Evolutionary conservation across 805 yeast species (phyloP), one percentile per base, ranked within the genome.

Genomic region (Wickerhamiella siamensis): DNA sequence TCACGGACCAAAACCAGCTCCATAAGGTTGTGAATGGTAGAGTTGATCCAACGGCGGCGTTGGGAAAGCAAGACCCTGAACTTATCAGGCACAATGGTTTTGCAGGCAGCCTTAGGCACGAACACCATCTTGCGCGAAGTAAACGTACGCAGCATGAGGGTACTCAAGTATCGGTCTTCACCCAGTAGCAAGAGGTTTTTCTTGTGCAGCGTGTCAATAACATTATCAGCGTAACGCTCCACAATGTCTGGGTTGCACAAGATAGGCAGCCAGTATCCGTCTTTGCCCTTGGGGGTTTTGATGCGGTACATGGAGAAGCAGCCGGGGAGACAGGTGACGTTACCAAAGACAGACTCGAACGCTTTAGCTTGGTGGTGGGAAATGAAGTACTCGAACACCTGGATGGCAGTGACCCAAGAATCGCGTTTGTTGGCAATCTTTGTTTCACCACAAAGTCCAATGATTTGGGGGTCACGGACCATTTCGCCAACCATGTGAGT

Each of bases 381-480:
- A 48, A 86, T 82, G 61, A 78, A 86, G 59, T 86, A 86, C 55
- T 86, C 95, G 59, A 86, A 86, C 21, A 86, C 95, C 64, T 86
- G 96, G 55, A 86, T 86, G 31, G 83, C 80, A 1, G 95, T 83
- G 14, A 84, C 94, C 94, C 95, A 86, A 12, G 86, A 73, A 45
- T 73, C 77, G 2, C 70, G 58, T 58, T 86, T 86, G 60, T 86
- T 86, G 4, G 93, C 74, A 52, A 86, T 86, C 59, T 83, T 84
- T 0, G 96, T 86, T 58, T 86, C 96, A 39, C 96, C 96, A 68
- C 96, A 86, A 35, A 86, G 65, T 2, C 95, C 96, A 94, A 86
- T 86, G 43, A 86, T 69, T 47, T 66, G 67, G 0, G 94, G 94
- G 56, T 86, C 88, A 52, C 74, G 79, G 18, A 83, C 86, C 83